These are phyloP conservation scores for Candida nemodendra DNA, from an alignment of 805 yeast genomes.

Conservation along the genomic window DNA sequence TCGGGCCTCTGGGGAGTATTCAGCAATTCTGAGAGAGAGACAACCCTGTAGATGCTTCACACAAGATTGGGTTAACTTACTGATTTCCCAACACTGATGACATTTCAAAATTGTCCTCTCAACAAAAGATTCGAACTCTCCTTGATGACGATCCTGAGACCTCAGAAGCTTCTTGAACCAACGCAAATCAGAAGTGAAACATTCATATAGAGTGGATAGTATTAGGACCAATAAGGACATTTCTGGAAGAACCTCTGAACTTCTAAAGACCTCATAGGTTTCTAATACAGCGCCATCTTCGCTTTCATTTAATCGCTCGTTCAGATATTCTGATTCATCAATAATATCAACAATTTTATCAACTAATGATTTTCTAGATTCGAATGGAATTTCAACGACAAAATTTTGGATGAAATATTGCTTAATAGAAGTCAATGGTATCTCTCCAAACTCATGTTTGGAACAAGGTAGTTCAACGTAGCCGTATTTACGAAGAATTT, in stretches of 20 bases:
- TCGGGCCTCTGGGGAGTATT: slow-evolving; percentile 44
- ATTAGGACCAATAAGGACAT: slow-evolving; percentile 52
- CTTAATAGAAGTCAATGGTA: slow-evolving; percentile 46
- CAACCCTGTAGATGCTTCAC: slow-evolving; percentile 33
- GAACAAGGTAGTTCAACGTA: slow-evolving; percentile 77
- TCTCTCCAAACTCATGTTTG: slow-evolving; percentile 77
- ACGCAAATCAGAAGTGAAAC: slow-evolving; percentile 30
- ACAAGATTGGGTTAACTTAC: slow-evolving; percentile 42
- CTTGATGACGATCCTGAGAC: slow-evolving; percentile 16
- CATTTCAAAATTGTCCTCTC: slow-evolving; percentile 57
- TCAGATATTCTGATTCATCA: slow-evolving; percentile 33
- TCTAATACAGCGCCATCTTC: slow-evolving; percentile 45
- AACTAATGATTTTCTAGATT: slow-evolving; percentile 22
- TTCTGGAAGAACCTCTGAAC: slow-evolving; percentile 63
- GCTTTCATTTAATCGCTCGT: slow-evolving; percentile 29
- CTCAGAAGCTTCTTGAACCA: slow-evolving; percentile 32
- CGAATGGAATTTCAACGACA: slow-evolving; percentile 23
- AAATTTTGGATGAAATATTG: slow-evolving; percentile 34
- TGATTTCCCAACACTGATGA: slow-evolving; percentile 55
- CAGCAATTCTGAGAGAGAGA: slow-evolving; percentile 35
- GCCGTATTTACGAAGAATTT: slow-evolving; percentile 85
- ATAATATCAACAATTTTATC: slow-evolving; percentile 40
- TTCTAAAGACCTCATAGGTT: slow-evolving; percentile 58
- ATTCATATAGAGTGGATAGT: slow-evolving; percentile 38
- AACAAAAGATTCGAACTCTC: slow-evolving; percentile 35